A percentile compares a stretch with the other conserved stretches of the same genome.
Conservation (phyloP, 345 rosid genomes). For the Melaleuca quinquenervia region DNA sequence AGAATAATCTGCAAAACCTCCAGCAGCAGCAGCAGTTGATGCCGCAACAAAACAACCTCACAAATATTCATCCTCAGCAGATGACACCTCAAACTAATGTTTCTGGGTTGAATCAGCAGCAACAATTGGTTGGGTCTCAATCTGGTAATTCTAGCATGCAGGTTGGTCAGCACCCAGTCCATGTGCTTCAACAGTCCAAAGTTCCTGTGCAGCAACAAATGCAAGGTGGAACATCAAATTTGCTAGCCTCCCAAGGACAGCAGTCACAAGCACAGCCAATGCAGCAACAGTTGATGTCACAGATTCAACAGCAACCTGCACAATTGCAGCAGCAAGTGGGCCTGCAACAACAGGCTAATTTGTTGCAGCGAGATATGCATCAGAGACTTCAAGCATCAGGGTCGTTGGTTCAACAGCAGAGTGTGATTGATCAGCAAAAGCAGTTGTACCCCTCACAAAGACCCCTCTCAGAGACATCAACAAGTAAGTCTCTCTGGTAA, state of each 20-base stretch:
- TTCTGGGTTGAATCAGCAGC: conserved; percentile 65
- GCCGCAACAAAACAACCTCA: conserved; percentile 33
- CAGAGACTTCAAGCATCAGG: conserved; percentile 72
- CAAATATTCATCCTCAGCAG: conserved; percentile 52
- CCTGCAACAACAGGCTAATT: conserved; percentile 61
- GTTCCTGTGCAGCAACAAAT: conserved; percentile 49
- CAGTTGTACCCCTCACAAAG: conserved; percentile 76
- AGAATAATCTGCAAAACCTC: conserved; percentile 52
- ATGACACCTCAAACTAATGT: conserved; percentile 65
- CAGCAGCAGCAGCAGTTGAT: conserved; percentile 53
- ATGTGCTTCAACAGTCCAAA: conserved; percentile 66
- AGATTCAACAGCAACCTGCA: conserved; percentile 58
- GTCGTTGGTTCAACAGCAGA: conserved; percentile 69
- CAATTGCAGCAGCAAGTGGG: conserved; percentile 71
- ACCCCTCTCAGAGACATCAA: conserved; percentile 60
- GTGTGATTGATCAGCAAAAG: conserved; percentile 76
- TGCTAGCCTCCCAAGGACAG: conserved; percentile 68
- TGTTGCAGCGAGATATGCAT: conserved; percentile 60
- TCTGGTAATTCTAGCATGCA: conserved; percentile 67
- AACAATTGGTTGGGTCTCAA: conserved; percentile 63
- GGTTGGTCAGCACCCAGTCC: conserved; percentile 60
- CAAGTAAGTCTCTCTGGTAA: conserved; percentile 40
- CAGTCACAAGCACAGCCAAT: conserved; percentile 52
- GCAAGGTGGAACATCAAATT: conserved; percentile 45
- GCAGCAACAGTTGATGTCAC: conserved; percentile 74